Conservation (phyloP, 2,329 filamentous ascomycete genomes). For the Trichoderma cornu-damae region DNA sequence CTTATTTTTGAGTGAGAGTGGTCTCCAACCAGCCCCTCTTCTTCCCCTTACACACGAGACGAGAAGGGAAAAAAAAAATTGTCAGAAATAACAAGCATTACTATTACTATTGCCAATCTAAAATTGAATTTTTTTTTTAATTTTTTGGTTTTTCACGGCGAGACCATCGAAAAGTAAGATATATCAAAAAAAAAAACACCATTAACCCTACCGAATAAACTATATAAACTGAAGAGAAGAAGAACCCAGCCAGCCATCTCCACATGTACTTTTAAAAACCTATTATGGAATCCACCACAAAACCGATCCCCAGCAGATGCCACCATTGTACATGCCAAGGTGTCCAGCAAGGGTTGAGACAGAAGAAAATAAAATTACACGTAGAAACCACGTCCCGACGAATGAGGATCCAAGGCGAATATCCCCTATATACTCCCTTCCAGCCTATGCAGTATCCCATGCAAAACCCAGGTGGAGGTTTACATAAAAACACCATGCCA, state of each 20-base stretch:
- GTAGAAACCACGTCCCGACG: background rate
- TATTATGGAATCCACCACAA: background rate
- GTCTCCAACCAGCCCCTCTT: too few relatives aligned
- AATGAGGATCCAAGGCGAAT: background rate
- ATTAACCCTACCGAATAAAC: background rate
- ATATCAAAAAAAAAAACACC: background rate
- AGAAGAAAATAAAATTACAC: too few relatives aligned
- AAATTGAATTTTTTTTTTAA: too few relatives aligned
- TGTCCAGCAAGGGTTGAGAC: background rate
- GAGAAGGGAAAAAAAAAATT: too few relatives aligned
- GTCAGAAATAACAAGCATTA: too few relatives aligned
- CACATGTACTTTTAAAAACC: conserved; percentile 1
- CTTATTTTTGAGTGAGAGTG: too few relatives aligned
- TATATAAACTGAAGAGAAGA: background rate
- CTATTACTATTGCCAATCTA: too few relatives aligned
- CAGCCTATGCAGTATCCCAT: background rate
- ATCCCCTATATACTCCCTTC: background rate
- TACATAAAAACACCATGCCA: background rate
- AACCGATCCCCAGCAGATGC: background rate
- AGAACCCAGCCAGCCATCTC: background rate
- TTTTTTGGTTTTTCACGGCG: background rate
- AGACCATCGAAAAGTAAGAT: background rate
- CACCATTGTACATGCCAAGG: background rate
- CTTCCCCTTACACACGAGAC: too few relatives aligned
- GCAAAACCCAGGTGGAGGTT: background rate